Evolutionary conservation across 805 yeast genomes (phyloP).

Genomic region (Candida michaelii): DNA sequence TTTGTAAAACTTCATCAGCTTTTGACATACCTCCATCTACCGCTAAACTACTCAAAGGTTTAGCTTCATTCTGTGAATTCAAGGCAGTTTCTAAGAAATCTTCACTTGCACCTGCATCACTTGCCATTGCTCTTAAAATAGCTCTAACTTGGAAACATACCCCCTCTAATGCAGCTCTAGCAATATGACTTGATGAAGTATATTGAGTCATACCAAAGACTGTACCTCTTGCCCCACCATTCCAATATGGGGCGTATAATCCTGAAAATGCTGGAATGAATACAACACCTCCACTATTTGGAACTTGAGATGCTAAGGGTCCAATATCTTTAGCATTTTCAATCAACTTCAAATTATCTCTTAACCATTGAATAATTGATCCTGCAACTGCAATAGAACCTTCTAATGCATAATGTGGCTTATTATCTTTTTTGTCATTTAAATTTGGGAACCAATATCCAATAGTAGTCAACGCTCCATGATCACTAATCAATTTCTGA

Average conservation of each 20-base stretch:
- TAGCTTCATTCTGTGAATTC: slow-evolving; percentile 42
- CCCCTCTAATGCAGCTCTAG: slow-evolving; percentile 93
- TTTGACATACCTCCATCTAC: slow-evolving; percentile 97
- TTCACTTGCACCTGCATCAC: slow-evolving; percentile 68
- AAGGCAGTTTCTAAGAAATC: slow-evolving; percentile 57
- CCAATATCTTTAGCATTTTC: slow-evolving; percentile 85
- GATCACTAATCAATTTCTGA: slow-evolving; percentile 63
- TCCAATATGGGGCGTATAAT: slow-evolving; percentile 95
- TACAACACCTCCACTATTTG: slow-evolving; percentile 84
- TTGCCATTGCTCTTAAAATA: slow-evolving; percentile 84
- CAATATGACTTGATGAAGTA: slow-evolving; percentile 88
- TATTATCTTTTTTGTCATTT: slow-evolving; percentile 37
- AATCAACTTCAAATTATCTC: slow-evolving; percentile 84
- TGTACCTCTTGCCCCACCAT: slow-evolving; percentile 86
- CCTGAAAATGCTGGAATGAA: slow-evolving; percentile 96
- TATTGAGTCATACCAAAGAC: slow-evolving; percentile 91
- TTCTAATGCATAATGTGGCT: slow-evolving; percentile 86
- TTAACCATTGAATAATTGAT: slow-evolving; percentile 87
- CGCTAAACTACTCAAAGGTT: slow-evolving; percentile 55
- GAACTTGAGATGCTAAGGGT: slow-evolving; percentile 80
- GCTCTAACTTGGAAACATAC: slow-evolving; percentile 93
- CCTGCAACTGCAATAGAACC: slow-evolving; percentile 98
- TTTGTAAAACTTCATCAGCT: slow-evolving; percentile 88
- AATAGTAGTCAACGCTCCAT: slow-evolving; percentile 86
- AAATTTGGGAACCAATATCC: slow-evolving; percentile 86